These are phyloP conservation scores for Schizosaccharomyces lindneri DNA, from an alignment of 805 yeast species.

Conservation along the genomic window DNA sequence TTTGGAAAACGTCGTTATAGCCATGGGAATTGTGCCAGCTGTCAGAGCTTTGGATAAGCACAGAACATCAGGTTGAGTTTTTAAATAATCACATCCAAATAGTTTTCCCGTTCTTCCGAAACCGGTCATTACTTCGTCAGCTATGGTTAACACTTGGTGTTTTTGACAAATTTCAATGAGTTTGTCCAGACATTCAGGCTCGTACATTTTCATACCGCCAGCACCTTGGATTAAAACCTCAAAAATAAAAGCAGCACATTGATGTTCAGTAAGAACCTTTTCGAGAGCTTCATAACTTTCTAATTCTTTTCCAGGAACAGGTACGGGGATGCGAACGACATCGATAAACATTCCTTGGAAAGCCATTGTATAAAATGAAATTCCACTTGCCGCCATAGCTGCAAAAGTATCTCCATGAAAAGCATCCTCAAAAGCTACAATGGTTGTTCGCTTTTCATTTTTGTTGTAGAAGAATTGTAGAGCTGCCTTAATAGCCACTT, in stretches of 20 bases:
- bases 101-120: slow-evolving; percentile 10
- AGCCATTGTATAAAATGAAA: slow-evolving; percentile 9
- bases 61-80: slow-evolving; percentile 9
- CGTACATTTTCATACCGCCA: slow-evolving; percentile 11
- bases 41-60: slow-evolving; percentile 11
- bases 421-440: slow-evolving; percentile 10
- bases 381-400: slow-evolving; percentile 10
- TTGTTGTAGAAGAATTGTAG: not conserved
- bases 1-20: slow-evolving; percentile 10
- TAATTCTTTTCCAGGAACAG: not conserved
- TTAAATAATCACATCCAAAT: slow-evolving; percentile 7
- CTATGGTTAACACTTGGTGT: slow-evolving; percentile 9
- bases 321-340: slow-evolving; percentile 3
- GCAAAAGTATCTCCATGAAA: slow-evolving; percentile 13
- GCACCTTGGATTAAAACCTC: slow-evolving; percentile 12
- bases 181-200: slow-evolving; percentile 10
- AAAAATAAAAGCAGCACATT: slow-evolving; percentile 10
- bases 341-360: slow-evolving; percentile 4
- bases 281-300: slow-evolving; percentile 4
- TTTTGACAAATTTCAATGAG: slow-evolving; percentile 6
- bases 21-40: slow-evolving; percentile 11
- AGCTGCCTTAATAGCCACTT: slow-evolving; percentile 12
- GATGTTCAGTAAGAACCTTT: slow-evolving; percentile 6
- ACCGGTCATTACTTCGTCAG: slow-evolving; percentile 12
- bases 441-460: slow-evolving; percentile 6